A percentile compares a stretch with the other conserved stretches of the same genome.
phyloP scores from a whole-genome alignment of 345 rosid genomes.

The Passiflora organensis region DNA sequence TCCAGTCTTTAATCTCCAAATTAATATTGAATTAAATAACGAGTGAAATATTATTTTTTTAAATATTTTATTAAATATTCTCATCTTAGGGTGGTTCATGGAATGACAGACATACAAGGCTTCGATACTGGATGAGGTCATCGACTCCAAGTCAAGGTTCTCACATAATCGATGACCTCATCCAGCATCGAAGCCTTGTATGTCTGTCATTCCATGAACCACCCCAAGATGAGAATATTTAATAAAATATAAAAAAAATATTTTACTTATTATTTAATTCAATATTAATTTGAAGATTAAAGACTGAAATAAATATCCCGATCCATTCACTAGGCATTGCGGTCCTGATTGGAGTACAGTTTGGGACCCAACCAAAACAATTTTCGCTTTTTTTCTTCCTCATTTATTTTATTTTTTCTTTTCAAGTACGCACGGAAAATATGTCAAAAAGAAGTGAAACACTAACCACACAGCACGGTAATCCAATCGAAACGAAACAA shows the following conservation, averaged over 20 bases:
- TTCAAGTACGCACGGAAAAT: not conserved
- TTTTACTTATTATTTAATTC: not conserved
- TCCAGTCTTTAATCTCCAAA: not conserved
- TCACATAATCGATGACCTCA: constrained; percentile 94
- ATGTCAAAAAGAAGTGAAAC: not conserved
- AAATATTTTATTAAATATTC: too few species aligned
- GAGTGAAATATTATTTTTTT: not conserved
- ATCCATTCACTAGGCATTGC: constrained; percentile 11
- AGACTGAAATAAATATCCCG: constrained; percentile 4
- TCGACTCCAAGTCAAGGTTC: constrained; percentile 98
- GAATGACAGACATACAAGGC: constrained; percentile 95
- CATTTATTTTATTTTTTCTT: not conserved
- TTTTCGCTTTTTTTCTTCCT: too few species aligned
- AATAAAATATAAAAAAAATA: too few species aligned
- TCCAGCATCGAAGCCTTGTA: constrained; percentile 99
- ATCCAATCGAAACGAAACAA: too few species aligned
- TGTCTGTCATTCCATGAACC: constrained; percentile 58
- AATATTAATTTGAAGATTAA: not conserved
- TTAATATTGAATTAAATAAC: not conserved
- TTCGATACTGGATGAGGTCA: constrained; percentile 97
- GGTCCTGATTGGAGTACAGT: constrained; percentile 2
- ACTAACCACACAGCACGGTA: not conserved
- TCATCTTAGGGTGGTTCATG: constrained; percentile 8
- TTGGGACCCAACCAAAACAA: not conserved
- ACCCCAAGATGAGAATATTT: too few species aligned